Conservation (phyloP, 202 grass and related monocot genomes). For the Elaeis oleifera region DNA sequence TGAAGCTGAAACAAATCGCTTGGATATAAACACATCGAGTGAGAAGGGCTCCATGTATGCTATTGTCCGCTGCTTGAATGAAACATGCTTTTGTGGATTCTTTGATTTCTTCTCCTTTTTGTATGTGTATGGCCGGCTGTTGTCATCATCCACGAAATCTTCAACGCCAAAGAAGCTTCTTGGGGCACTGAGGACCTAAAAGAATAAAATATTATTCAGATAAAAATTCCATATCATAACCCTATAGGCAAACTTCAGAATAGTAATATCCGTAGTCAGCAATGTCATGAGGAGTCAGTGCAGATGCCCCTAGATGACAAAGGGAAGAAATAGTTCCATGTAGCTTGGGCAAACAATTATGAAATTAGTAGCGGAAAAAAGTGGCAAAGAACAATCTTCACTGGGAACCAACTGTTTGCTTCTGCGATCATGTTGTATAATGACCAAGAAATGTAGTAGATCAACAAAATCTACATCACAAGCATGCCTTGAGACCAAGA, state of each 20-base stretch:
- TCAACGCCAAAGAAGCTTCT: constrained; percentile 94
- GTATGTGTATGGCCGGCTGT: constrained; percentile 86
- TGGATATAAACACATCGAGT: constrained; percentile 78
- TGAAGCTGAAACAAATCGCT: constrained; percentile 80
- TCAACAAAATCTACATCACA: no score
- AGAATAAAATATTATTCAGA: not conserved
- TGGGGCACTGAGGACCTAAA: constrained; percentile 48
- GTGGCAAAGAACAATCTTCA: no score
- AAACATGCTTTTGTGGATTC: constrained; percentile 78
- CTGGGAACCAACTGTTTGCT: no score
- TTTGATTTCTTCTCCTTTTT: constrained; percentile 91
- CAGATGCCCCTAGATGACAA: no score
- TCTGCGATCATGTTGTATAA: no score
- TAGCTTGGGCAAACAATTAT: no score
- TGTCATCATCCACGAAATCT: constrained; percentile 86
- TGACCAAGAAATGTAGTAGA: no score
- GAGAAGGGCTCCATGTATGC: constrained; percentile 93
- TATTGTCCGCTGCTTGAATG: constrained; percentile 82
- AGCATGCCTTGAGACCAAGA: no score
- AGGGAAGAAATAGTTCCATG: no score
- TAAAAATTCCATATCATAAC: not conserved
- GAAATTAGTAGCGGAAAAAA: no score
- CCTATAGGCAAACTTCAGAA: not conserved
- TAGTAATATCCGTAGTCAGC: not conserved
- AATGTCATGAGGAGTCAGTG: no score